Conservation (phyloP, 2,329 filamentous ascomycete species). For the Pyricularia grisea region DNA sequence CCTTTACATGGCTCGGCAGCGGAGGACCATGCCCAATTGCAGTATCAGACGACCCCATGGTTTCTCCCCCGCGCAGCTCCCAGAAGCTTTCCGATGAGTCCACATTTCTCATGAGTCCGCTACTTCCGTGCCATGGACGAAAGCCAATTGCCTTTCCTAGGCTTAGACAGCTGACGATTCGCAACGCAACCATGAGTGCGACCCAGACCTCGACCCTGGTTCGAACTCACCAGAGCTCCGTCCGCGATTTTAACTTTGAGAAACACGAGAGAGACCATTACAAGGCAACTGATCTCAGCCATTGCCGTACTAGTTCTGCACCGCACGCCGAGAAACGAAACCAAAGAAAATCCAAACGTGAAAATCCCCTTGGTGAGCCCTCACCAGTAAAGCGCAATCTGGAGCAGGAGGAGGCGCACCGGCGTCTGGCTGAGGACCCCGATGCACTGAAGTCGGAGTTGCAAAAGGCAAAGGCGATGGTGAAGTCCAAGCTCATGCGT, state of each 20-base stretch:
- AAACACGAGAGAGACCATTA: conserved; percentile 19
- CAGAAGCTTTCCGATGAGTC: conserved; percentile 56
- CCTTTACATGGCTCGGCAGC: conserved; percentile 66
- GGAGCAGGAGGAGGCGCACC: conserved; percentile 44
- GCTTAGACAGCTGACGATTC: conserved; percentile 59
- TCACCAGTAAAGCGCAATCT: conserved; percentile 49
- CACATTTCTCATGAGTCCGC: conserved; percentile 54
- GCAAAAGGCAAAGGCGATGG: conserved; percentile 49
- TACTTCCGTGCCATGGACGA: conserved; percentile 38
- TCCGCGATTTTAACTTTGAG: conserved; percentile 74
- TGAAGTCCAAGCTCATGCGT: conserved; percentile 47
- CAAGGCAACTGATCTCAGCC: conserved; percentile 15
- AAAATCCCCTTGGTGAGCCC: conserved; percentile 28
- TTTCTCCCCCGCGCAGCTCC: conserved; percentile 41
- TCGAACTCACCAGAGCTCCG: conserved; percentile 52
- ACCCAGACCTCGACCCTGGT: conserved; percentile 64
- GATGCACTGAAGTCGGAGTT: conserved; percentile 44
- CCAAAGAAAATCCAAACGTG: conserved; percentile 11
- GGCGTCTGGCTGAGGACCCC: conserved; percentile 47
- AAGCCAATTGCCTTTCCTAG: conserved; percentile 57
- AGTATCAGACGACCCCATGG: conserved; percentile 60
- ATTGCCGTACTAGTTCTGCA: conserved; percentile 10
- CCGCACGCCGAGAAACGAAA: conserved; percentile 9
- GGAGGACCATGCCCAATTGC: conserved; percentile 68
- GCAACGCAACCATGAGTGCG: conserved; percentile 64